Percentiles rank a stretch among this genome's conserved stretches.
Evolutionary conservation across 805 yeast species (phyloP).

Genomic region (Saturnispora silvae): DNA sequence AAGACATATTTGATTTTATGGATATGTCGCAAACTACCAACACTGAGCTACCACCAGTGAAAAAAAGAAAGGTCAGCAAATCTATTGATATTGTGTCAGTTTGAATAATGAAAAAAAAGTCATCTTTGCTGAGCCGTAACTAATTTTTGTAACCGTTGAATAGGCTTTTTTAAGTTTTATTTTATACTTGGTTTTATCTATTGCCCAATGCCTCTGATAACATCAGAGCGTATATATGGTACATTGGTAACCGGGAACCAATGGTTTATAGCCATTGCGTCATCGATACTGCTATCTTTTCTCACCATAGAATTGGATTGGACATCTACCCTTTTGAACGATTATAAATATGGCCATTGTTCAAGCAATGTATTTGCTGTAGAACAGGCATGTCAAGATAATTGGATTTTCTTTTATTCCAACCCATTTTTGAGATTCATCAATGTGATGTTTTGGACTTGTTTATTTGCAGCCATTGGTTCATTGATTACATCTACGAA

Average conservation of each 20-base stretch:
- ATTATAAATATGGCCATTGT: conserved; percentile 44
- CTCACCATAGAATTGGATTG: conserved; percentile 40
- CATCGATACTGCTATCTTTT: conserved; percentile 39
- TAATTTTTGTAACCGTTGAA: too few relatives aligned
- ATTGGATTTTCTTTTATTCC: conserved; percentile 17
- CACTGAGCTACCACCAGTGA: not conserved
- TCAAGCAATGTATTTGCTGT: conserved; percentile 20
- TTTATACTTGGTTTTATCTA: not conserved
- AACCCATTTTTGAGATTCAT: not conserved
- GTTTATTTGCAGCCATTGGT: conserved; percentile 31
- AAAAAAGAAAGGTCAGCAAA: conserved; percentile 16
- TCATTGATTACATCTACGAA: conserved; percentile 24
- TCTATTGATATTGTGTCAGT: conserved; percentile 16
- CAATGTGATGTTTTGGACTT: conserved; percentile 29
- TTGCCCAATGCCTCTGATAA: conserved; percentile 1
- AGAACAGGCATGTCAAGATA: conserved; percentile 24
- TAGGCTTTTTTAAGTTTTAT: not conserved
- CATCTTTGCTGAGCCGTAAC: too few relatives aligned
- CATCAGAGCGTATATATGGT: not conserved
- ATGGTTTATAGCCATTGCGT: conserved; percentile 39
- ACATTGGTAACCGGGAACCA: conserved; percentile 13
- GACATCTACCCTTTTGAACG: conserved; percentile 39
- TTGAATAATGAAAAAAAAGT: conserved; percentile 3
- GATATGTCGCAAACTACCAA: not conserved
- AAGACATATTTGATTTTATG: not conserved